These are phyloP conservation scores for Umbelopsis ramanniana DNA, from an alignment of 192 early-diverging fungal species.

Conservation along the genomic window DNA sequence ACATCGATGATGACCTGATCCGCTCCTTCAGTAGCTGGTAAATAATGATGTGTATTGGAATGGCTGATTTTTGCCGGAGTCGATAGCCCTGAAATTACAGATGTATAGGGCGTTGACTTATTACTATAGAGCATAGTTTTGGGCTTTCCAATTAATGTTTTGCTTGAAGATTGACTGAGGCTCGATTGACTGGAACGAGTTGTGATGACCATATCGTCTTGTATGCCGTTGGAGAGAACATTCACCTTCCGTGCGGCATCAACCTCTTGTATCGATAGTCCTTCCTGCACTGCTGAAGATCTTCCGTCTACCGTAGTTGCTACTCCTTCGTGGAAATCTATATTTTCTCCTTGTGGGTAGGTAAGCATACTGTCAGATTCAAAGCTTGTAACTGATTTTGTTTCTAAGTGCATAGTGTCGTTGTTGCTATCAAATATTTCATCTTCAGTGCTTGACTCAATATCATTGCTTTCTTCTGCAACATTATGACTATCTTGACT, in stretches of 20 bases:
- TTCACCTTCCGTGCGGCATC: background rate
- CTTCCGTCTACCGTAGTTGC: background rate
- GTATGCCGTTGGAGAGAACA: background rate
- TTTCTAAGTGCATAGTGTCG: too few species aligned
- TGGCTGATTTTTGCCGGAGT: conserved; percentile 27
- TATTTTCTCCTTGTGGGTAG: background rate
- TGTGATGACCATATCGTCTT: background rate
- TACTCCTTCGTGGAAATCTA: background rate
- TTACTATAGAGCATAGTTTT: background rate
- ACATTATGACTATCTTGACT: too few species aligned
- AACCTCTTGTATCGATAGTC: background rate
- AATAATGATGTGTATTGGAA: conserved; percentile 26
- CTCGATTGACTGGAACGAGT: background rate
- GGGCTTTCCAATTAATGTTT: conserved; percentile 16
- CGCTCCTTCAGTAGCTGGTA: conserved; percentile 7
- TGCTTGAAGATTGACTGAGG: conserved; percentile 11
- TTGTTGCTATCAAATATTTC: too few species aligned
- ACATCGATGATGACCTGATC: background rate
- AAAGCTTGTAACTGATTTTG: background rate
- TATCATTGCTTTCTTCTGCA: too few species aligned
- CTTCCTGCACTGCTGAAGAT: background rate
- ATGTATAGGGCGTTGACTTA: conserved; percentile 1
- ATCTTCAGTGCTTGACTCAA: too few species aligned
- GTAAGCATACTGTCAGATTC: background rate
- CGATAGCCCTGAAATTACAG: conserved; percentile 20